Evolutionary conservation across 176 grass and related monocot species (phyloP).

Genomic region (Cocos nucifera): DNA sequence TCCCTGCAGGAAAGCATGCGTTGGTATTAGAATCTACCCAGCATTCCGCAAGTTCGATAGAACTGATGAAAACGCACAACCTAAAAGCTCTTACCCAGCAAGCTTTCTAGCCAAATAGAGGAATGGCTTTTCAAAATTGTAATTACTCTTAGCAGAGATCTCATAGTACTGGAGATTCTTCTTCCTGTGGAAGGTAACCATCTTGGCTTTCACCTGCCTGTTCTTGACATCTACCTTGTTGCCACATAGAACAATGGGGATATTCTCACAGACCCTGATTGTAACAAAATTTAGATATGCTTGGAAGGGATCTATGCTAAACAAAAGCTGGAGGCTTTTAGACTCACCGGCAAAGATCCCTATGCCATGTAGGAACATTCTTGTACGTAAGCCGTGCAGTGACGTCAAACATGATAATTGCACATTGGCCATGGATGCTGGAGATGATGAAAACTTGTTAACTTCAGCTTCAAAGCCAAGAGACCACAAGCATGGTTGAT

Average conservation of each 20-base stretch:
- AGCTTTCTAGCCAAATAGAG: slow-evolving; percentile 80
- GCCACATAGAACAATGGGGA: slow-evolving; percentile 72
- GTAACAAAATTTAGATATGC: neutral
- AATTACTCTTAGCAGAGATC: slow-evolving; percentile 92
- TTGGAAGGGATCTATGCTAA: too few relatives aligned
- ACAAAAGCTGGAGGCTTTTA: too few relatives aligned
- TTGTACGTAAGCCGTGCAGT: slow-evolving; percentile 83
- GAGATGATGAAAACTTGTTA: neutral
- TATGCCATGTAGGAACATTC: slow-evolving; percentile 86
- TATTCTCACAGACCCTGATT: slow-evolving; percentile 78
- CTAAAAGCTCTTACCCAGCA: slow-evolving; percentile 34
- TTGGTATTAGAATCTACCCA: too few relatives aligned
- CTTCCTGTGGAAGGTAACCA: slow-evolving; percentile 82
- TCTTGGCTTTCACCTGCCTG: slow-evolving; percentile 84
- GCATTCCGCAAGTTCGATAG: too few relatives aligned
- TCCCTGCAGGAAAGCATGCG: slow-evolving; percentile 20
- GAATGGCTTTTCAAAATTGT: slow-evolving; percentile 95
- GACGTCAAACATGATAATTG: slow-evolving; percentile 89
- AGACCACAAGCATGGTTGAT: too few relatives aligned
- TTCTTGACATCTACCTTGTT: slow-evolving; percentile 92
- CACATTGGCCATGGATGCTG: slow-evolving; percentile 84
- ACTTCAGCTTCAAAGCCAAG: too few relatives aligned
- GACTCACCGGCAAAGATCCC: slow-evolving; percentile 69
- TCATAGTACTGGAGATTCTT: slow-evolving; percentile 96
- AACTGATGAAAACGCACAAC: too few relatives aligned